Base-by-base conservation (phyloP, 2,329 filamentous ascomycete species). In the Penicillium aurantiogriseum region DNA sequence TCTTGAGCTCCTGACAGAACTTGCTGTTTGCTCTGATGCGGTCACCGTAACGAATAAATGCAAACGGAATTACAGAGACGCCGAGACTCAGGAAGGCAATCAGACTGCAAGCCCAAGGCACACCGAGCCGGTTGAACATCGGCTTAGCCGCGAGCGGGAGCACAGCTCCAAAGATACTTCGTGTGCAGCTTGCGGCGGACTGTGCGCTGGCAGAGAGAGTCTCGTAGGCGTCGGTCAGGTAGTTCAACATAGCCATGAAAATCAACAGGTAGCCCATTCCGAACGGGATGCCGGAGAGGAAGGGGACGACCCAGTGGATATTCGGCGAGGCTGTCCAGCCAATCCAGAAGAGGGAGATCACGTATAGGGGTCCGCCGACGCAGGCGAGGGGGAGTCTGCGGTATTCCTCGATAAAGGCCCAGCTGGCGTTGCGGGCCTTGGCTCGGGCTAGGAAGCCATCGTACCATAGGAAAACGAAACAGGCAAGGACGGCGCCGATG, bases 371-470 rank as follows among this genome's bases (percentile, higher is more conserved):
- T 0, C 89, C 88, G 1, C 88, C 90, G 23, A 91, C 66, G 67
- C 85, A 88, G 8, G 88, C 89, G 3, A 92, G 80, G 0, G 89
- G 89, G 0, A 93, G 79, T 2, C 90, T 83, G 7, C 86, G 81
- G 69, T 86, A 90, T 56, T 72, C 69, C 61, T 68, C 65, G 15
- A 67, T 63, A n/a, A 45, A 56, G 21, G 65, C 59, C 65, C 65
- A 68, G 17, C 44, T 51, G 25, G 65, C 64, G 17, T 66, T 56
- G 35, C 64, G 65, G n/a, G 71, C 71, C 63, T 82, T 80, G 1
- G 85, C 85, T 47, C 78, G 78, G 2, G 76, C 74, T 17, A 91
- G 79, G 43, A 84, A 80, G 27, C 69, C 71, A 66, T 92, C 89
- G 80, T 87, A 92, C 51, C 75, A 76, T 49, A 87, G 81, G 72